A percentile compares a stretch with the other conserved stretches of the same genome.
Evolutionary conservation across 192 early-diverging fungal genomes (phyloP).

Genomic region (Coemansia aciculifera): DNA sequence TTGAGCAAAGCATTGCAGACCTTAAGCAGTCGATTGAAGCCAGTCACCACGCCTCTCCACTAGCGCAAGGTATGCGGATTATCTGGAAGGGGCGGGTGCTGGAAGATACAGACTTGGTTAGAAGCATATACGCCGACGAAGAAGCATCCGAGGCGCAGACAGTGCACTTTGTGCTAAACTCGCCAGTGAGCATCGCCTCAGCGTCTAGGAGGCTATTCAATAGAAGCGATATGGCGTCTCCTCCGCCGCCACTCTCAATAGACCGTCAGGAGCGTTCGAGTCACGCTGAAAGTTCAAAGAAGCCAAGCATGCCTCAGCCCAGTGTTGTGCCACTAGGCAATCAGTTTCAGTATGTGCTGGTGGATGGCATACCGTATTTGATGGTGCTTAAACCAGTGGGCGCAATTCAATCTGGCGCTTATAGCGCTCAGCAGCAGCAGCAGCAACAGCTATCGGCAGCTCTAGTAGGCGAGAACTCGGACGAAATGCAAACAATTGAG

Average conservation of each 20-base stretch:
- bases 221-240: not conserved
- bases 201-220: not conserved
- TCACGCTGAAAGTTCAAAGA: not conserved
- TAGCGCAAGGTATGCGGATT: conserved; percentile 43
- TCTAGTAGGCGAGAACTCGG: not conserved
- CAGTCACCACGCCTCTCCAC: conserved; percentile 26
- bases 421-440: not conserved
- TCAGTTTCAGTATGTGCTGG: conserved; percentile 51
- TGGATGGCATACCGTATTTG: conserved; percentile 40
- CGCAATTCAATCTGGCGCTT: not conserved
- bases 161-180: conserved; percentile 42
- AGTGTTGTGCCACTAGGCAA: conserved; percentile 31
- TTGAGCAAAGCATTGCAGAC: conserved; percentile 23
- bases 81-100: conserved; percentile 51
- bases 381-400: conserved; percentile 18
- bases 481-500: not conserved
- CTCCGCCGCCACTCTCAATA: not conserved
- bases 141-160: conserved; percentile 12
- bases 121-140: conserved; percentile 8
- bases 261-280: not conserved
- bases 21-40: conserved; percentile 39
- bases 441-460: not conserved
- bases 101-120: conserved; percentile 16
- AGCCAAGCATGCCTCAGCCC: not conserved
- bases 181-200: not conserved